phyloP scores from a whole-genome alignment of 2,329 filamentous ascomycete genomes.

The Fusarium nygamai region DNA sequence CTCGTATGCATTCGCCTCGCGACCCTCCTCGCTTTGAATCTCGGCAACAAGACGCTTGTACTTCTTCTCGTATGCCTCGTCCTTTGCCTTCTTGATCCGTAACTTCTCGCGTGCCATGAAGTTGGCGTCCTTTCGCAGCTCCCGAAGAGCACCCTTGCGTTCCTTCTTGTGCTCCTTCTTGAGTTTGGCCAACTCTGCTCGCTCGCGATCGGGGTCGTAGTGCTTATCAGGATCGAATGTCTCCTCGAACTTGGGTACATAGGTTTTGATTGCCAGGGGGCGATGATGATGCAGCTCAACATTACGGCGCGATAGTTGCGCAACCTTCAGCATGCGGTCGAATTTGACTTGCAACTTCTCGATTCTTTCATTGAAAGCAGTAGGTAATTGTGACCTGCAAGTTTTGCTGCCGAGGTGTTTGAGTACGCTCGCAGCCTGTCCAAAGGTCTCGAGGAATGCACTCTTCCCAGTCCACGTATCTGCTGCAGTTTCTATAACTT shows the following conservation, averaged over 20 bases:
- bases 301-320: slow-evolving; percentile 75
- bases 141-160: slow-evolving; percentile 91
- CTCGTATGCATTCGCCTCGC: slow-evolving; percentile 88
- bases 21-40: slow-evolving; percentile 93
- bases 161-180: slow-evolving; percentile 93
- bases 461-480: slow-evolving; percentile 78
- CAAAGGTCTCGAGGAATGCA: slow-evolving; percentile 83
- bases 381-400: slow-evolving; percentile 62
- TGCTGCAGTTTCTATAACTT: slow-evolving; percentile 73
- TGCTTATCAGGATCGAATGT: slow-evolving; percentile 93
- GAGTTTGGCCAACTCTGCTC: slow-evolving; percentile 84
- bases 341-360: slow-evolving; percentile 58
- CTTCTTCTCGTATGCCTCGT: slow-evolving; percentile 95
- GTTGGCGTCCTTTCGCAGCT: slow-evolving; percentile 92
- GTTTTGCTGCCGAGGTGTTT: slow-evolving; percentile 67
- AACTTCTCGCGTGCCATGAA: slow-evolving; percentile 93
- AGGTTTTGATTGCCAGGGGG: slow-evolving; percentile 86
- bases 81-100: slow-evolving; percentile 90
- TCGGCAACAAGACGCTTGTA: slow-evolving; percentile 91
- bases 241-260: slow-evolving; percentile 95
- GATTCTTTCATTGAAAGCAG: slow-evolving; percentile 52
- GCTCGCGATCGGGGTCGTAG: slow-evolving; percentile 95
- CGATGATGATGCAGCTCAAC: slow-evolving; percentile 90
- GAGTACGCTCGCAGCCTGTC: slow-evolving; percentile 68
- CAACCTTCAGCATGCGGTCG: slow-evolving; percentile 65